A percentile compares a stretch with the other conserved stretches of the same genome.
phyloP scores from a whole-genome alignment of 805 yeast species.

The Candida khao-thaluensis region DNA sequence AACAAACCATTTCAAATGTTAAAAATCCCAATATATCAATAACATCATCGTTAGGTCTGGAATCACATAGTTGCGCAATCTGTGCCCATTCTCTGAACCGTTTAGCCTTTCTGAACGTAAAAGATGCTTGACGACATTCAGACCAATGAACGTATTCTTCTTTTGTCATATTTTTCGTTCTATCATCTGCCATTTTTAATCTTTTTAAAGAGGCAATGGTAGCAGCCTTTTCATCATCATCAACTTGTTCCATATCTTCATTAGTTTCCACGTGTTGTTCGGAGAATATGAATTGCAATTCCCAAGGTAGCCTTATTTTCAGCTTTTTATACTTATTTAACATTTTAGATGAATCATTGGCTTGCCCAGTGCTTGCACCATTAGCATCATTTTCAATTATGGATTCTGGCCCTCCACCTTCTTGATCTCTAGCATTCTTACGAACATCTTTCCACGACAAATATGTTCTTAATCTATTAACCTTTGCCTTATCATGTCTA shows the following conservation, averaged over 20 bases:
- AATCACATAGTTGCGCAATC: constrained; percentile 75
- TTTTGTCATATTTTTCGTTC: constrained; percentile 90
- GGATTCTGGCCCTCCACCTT: constrained; percentile 49
- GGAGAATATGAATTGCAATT: constrained; percentile 85
- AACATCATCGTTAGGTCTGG: constrained; percentile 93
- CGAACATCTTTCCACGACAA: constrained; percentile 96
- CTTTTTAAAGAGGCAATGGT: constrained; percentile 84
- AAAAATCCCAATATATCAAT: constrained; percentile 92
- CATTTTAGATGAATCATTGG: constrained; percentile 41
- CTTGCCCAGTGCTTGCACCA: constrained; percentile 32
- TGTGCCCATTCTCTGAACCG: constrained; percentile 97
- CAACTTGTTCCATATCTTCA: constrained; percentile 58
- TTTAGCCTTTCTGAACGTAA: constrained; percentile 91
- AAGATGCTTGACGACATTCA: constrained; percentile 96
- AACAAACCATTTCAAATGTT: constrained; percentile 95
- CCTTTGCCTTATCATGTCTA: constrained; percentile 92
- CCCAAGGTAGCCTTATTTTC: constrained; percentile 91
- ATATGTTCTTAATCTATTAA: constrained; percentile 84
- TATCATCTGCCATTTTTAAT: constrained; percentile 87
- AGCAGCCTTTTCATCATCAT: constrained; percentile 89
- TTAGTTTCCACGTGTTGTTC: constrained; percentile 82
- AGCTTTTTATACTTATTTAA: constrained; percentile 61
- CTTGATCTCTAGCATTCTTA: constrained; percentile 66
- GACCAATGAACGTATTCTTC: constrained; percentile 99
- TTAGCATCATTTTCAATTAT: constrained; percentile 51